These are phyloP conservation scores for Talaromyces adpressus DNA, from an alignment of 495 filamentous ascomycete species.

Conservation along the genomic window DNA sequence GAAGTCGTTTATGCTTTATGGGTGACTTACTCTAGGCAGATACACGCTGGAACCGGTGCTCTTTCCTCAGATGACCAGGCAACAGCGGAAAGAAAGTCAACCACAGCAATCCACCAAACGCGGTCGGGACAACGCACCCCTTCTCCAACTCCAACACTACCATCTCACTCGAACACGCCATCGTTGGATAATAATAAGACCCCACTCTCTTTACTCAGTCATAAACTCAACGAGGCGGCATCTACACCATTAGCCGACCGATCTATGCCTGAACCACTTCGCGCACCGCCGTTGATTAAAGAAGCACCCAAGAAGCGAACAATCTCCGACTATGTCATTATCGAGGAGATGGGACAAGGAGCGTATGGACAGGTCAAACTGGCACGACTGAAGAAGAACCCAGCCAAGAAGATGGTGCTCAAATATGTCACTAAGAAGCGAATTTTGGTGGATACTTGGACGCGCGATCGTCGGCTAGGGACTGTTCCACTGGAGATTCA, in stretches of 20 bases:
- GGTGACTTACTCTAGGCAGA: conserved; percentile 91
- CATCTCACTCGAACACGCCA: conserved; percentile 56
- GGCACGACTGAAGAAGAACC: conserved; percentile 75
- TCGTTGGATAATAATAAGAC: conserved; percentile 44
- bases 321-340: conserved; percentile 83
- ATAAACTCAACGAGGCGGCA: conserved; percentile 69
- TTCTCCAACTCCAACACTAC: conserved; percentile 68
- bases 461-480: conserved; percentile 85
- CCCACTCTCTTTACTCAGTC: conserved; percentile 55
- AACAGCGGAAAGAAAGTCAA: not conserved
- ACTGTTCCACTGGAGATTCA: conserved; percentile 98
- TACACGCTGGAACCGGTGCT: conserved; percentile 59
- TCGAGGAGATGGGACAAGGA: conserved; percentile 98
- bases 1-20: conserved; percentile 93
- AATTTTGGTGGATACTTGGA: conserved; percentile 98
- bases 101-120: conserved; percentile 9
- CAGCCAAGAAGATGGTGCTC: conserved; percentile 76
- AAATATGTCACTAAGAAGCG: conserved; percentile 97
- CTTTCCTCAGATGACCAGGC: not conserved
- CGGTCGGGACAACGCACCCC: conserved; percentile 30
- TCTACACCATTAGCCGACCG: conserved; percentile 43
- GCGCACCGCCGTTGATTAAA: conserved; percentile 17
- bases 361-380: conserved; percentile 98
- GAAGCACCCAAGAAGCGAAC: conserved; percentile 58
- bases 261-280: conserved; percentile 15